Percentiles rank a stretch among this genome's conserved stretches.
phyloP scores from a whole-genome alignment of 106 monocot species.

The Ottelia alismoides region DNA sequence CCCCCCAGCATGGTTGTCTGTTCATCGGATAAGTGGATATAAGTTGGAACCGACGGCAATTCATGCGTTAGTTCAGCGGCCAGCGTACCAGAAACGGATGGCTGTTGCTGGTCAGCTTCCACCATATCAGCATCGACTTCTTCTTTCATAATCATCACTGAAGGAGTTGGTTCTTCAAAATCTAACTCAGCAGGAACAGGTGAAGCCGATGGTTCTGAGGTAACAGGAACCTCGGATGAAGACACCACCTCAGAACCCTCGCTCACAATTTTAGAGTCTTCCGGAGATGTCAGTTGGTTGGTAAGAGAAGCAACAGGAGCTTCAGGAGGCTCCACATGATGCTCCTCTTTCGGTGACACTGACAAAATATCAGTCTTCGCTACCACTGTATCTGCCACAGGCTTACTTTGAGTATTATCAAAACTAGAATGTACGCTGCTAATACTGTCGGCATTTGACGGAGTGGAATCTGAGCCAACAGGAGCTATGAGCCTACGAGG shows the following conservation, averaged over 20 bases:
- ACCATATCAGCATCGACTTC: slow-evolving; percentile 20
- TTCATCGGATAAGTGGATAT: slow-evolving; percentile 48
- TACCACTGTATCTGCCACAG: slow-evolving; percentile 6
- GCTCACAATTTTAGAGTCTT: slow-evolving; percentile 12
- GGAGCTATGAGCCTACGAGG: slow-evolving; percentile 43
- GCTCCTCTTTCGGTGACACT: slow-evolving; percentile 12
- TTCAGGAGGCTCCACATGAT: slow-evolving; percentile 18
- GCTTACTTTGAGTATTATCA: slow-evolving; percentile 13
- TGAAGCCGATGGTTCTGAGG: slow-evolving; percentile 22
- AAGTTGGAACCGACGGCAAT: slow-evolving; percentile 32
- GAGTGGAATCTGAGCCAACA: slow-evolving; percentile 9
- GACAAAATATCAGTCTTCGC: slow-evolving; percentile 19
- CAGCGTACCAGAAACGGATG: slow-evolving; percentile 10
- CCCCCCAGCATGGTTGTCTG: slow-evolving; percentile 34
- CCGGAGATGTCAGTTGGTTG: slow-evolving; percentile 13
- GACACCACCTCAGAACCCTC: slow-evolving; percentile 14
- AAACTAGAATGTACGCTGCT: slow-evolving; percentile 19
- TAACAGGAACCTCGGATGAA: slow-evolving; percentile 15
- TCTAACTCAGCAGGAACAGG: slow-evolving; percentile 27
- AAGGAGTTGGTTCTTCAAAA: slow-evolving; percentile 18
- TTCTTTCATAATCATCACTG: slow-evolving; percentile 28
- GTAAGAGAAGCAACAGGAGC: slow-evolving; percentile 4
- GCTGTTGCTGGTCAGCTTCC: slow-evolving; percentile 35
- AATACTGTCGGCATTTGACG: slow-evolving; percentile 19
- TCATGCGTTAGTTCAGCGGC: slow-evolving; percentile 40